Evolutionary conservation across 257 asterid species (phyloP).

Genomic region (Nicotiana obtusifolia): DNA sequence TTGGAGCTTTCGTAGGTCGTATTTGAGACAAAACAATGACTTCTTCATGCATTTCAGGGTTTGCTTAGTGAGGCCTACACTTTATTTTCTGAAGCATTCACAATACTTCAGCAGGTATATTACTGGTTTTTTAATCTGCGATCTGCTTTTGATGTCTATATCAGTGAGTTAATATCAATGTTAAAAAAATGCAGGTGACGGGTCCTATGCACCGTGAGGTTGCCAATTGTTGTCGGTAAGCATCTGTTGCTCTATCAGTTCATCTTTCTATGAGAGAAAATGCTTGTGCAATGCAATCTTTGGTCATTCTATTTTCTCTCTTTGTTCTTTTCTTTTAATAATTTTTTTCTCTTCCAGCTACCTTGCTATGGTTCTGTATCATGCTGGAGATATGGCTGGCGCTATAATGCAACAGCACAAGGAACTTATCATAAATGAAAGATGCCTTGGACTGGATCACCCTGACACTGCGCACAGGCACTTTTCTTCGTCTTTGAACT

Average conservation of each 20-base stretch:
- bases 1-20: background rate
- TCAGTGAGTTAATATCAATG: background rate
- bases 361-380: conserved; percentile 96
- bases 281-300: background rate
- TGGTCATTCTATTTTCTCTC: background rate
- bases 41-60: conserved; percentile 38
- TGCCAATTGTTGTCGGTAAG: conserved; percentile 97
- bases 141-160: background rate
- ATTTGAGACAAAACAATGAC: background rate
- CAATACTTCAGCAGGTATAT: conserved; percentile 86
- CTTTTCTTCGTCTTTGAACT: background rate
- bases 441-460: conserved; percentile 96
- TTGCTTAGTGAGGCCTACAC: conserved; percentile 84
- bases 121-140: background rate
- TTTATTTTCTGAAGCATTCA: conserved; percentile 83
- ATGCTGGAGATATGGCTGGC: conserved; percentile 98
- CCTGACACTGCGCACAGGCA: conserved; percentile 99
- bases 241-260: background rate
- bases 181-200: conserved; percentile 61
- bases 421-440: conserved; percentile 94
- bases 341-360: conserved; percentile 39
- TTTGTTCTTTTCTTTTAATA: background rate
- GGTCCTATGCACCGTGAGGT: conserved; percentile 99
- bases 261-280: background rate
- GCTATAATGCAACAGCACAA: conserved; percentile 97